Evolutionary conservation across 2,329 filamentous ascomycete genomes (phyloP).

Genomic region (Beauveria sp.): DNA sequence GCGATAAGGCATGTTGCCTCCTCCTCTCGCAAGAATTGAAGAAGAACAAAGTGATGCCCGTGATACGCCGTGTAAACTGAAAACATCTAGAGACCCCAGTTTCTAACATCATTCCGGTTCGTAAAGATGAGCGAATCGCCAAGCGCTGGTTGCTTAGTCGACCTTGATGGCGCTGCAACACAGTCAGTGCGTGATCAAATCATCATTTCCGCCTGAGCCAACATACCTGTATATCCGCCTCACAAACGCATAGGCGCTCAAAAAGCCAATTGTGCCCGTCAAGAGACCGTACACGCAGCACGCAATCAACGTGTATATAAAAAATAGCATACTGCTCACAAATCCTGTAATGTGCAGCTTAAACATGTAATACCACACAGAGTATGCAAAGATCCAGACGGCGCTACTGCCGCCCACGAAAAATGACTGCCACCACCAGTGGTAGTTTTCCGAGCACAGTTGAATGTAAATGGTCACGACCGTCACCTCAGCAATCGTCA

Average conservation of each 20-base stretch:
- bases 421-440: constrained; percentile 93
- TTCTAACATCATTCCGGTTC: constrained; percentile 1
- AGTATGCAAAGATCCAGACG: constrained; percentile 77
- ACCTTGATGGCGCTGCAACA: constrained; percentile 41
- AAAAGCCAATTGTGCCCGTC: constrained; percentile 76
- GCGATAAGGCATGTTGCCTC: background rate
- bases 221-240: constrained; percentile 61
- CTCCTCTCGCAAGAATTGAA: background rate
- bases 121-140: background rate
- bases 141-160: constrained; percentile 25
- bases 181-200: constrained; percentile 13
- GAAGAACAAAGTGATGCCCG: background rate
- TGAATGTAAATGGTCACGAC: constrained; percentile 77
- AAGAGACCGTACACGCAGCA: constrained; percentile 75
- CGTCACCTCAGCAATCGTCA: constrained; percentile 76
- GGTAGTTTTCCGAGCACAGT: constrained; percentile 77
- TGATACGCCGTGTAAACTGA: constrained; percentile 2
- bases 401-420: constrained; percentile 68
- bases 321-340: constrained; percentile 73
- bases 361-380: constrained; percentile 74
- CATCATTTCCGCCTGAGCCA: background rate
- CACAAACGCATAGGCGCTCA: constrained; percentile 78
- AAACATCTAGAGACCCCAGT: background rate
- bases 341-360: constrained; percentile 77
- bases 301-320: constrained; percentile 75